These are phyloP conservation scores for Pleurotus eryngii DNA, from an alignment of 768 basidiomycete species.

Conservation along the genomic window DNA sequence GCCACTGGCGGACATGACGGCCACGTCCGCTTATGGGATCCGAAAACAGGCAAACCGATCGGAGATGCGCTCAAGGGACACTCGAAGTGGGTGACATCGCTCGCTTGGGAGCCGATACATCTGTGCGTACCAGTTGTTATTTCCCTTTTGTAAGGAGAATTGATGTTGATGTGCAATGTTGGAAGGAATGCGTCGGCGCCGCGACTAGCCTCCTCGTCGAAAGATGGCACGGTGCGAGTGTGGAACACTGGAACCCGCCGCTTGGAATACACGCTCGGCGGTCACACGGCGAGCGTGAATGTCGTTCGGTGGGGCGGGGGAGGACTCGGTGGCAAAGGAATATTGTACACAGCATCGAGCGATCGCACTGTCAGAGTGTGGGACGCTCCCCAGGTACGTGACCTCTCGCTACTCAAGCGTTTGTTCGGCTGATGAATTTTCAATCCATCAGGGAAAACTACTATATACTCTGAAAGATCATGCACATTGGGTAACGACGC, in stretches of 20 bases:
- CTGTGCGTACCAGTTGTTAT: constrained; percentile 46
- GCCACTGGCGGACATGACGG: constrained; percentile 96
- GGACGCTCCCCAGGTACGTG: constrained; percentile 81
- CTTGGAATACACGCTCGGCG: constrained; percentile 82
- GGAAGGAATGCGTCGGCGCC: constrained; percentile 72
- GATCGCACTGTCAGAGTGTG: constrained; percentile 94
- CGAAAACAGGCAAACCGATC: constrained; percentile 82
- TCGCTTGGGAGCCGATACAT: constrained; percentile 96
- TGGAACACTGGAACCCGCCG: constrained; percentile 78
- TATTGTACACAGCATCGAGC: constrained; percentile 92
- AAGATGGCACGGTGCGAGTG: constrained; percentile 93
- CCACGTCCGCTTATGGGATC: constrained; percentile 92
- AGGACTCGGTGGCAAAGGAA: constrained; percentile 52
- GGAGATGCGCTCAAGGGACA: constrained; percentile 92
- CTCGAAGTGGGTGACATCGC: constrained; percentile 92
- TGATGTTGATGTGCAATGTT: not conserved
- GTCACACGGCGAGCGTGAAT: constrained; percentile 93
- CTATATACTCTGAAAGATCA: constrained; percentile 89
- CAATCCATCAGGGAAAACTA: constrained; percentile 61
- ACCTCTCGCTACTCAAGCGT: too few species aligned
- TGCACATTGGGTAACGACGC: constrained; percentile 98
- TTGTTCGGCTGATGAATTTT: not conserved
- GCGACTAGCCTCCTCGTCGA: constrained; percentile 91
- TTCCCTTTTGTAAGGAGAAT: too few species aligned
- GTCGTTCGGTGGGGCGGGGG: constrained; percentile 96